Evolutionary conservation across 2,329 filamentous ascomycete species (phyloP), one percentile per base, ranked within the genome.

Genomic region (Pseudogymnoascus sp.): DNA sequence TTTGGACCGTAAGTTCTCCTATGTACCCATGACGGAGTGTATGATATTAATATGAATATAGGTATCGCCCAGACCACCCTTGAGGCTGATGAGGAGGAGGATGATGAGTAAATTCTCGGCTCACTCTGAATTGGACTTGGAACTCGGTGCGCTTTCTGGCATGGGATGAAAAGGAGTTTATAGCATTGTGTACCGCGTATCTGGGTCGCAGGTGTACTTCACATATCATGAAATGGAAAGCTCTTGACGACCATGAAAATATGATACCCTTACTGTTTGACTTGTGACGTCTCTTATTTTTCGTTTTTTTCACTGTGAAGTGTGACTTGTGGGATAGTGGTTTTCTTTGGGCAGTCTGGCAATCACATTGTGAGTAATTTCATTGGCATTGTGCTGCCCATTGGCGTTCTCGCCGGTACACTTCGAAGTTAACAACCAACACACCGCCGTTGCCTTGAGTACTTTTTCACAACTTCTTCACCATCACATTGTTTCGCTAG

Each of bases 41-140:
- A 4, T 39, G 25, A 36, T 41, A 9, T 58, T 58, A 38, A 58
- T 16, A 25, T 41, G 4, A 30, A 59, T 18, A 61, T 60, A 81
- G 79, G 85, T 79, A 92, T 93, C 73, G 89, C 89, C 75, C 87
- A 89, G 82, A 92, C 88, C 74, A 89, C 85, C 62, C 82, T 85
- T 71, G 86, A 89, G 81, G 85, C 83, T 65, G 86, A 88, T 65
- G 85, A 88, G 75, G 85, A 86, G 71, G 85, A 88, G 74, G 85
- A 86, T 70, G 82, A 85, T 2, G 69, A 70, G 72, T 58, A 58
- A 58, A 58, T 58, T 58, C 37, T 58, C 57, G 20, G 20, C 37
- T 39, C 57, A 18, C 57, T 39, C 25, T 58, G 57, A 58, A 39
- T 38, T 54, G 47, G 47, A 54, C 47, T 54, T 54, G 47, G 47